These are phyloP conservation scores for Solidago caesia DNA, from an alignment of 129 eudicot genomes.

Conservation along the genomic window DNA sequence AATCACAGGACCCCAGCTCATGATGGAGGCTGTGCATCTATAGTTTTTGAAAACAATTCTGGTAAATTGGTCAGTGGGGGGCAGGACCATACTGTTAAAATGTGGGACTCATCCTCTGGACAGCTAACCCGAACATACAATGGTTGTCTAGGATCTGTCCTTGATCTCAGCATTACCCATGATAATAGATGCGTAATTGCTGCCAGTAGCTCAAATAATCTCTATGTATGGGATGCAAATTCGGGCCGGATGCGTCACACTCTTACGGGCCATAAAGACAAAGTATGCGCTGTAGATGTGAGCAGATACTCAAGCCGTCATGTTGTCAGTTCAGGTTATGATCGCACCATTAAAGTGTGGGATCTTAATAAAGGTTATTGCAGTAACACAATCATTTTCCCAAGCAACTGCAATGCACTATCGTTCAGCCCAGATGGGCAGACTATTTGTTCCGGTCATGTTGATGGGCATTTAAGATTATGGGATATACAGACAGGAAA, in stretches of 20 bases:
- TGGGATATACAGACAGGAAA: conserved; percentile 89
- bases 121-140: conserved; percentile 47
- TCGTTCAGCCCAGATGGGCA: conserved; percentile 79
- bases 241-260: conserved; percentile 84
- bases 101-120: conserved; percentile 86
- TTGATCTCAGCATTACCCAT: conserved; percentile 73
- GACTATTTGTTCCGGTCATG: conserved; percentile 91
- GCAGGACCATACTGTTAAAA: conserved; percentile 74
- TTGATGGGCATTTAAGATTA: conserved; percentile 77
- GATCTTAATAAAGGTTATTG: conserved; percentile 91
- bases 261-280: conserved; percentile 89
- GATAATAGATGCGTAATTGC: conserved; percentile 69
- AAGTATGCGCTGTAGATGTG: conserved; percentile 90
- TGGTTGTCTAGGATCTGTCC: conserved; percentile 84
- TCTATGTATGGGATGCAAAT: conserved; percentile 76
- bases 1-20: conserved; percentile 76
- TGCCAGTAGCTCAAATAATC: conserved; percentile 78
- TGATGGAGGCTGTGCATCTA: conserved; percentile 82
- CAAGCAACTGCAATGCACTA: conserved; percentile 79
- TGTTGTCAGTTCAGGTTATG: conserved; percentile 89
- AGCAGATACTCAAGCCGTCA: conserved; percentile 66
- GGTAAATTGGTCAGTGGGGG: conserved; percentile 73
- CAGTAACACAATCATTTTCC: conserved; percentile 66
- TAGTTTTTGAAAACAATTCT: conserved; percentile 72
- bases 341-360: conserved; percentile 90